Base-by-base conservation (phyloP, 2,329 filamentous ascomycete genomes). In the Botrytis squamosa region DNA sequence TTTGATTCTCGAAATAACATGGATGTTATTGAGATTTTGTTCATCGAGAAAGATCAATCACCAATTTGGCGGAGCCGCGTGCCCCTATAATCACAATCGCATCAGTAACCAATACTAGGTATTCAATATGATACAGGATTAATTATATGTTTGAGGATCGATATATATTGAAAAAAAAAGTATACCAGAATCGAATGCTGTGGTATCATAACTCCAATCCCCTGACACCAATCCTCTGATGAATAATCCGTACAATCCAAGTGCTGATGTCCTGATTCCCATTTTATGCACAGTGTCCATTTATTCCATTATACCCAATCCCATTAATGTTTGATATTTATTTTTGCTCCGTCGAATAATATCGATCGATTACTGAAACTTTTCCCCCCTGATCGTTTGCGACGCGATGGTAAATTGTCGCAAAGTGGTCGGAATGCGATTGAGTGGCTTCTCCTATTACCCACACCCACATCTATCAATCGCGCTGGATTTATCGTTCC, bases 241-340 rank as follows among this genome's bases (percentile, higher is more conserved):
- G n/a, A 68, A 68, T n/a, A 68, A 36, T n/a, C 65, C 65, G 20
- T 55, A 68, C 65, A 55, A 68, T 68, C 65, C 65, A 68, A 68
- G 40, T 68, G 65, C 36, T 40, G 65, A 55, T 55, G 25, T 36
- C 62, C 40, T 10, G 10, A 64, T 44, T 49, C 63, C 65, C 46
- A 40, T 68, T 55, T 67, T 68, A 55, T 68, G 46, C 65, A 64
- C n/a, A 40, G 22, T 68, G 16, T 55, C 65, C 65, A 36, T 55
- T 40, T 22, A 33, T 55, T 55, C 36, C 65, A 68, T 68, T 42
- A 55, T 55, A 10, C 52, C 46, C 65, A 55, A 49, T 14, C 33
- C 49, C 14, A 42, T 55, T 55, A 16, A 9, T 40, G 22, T 20
- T n/a, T 55, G 49, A 55, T 55, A 7, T 55, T 16, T 36, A 18